Percentiles rank a stretch among this genome's conserved stretches.
Conservation (phyloP, 1,139 yeast genomes). For the Zygoascus hellenicus region DNA sequence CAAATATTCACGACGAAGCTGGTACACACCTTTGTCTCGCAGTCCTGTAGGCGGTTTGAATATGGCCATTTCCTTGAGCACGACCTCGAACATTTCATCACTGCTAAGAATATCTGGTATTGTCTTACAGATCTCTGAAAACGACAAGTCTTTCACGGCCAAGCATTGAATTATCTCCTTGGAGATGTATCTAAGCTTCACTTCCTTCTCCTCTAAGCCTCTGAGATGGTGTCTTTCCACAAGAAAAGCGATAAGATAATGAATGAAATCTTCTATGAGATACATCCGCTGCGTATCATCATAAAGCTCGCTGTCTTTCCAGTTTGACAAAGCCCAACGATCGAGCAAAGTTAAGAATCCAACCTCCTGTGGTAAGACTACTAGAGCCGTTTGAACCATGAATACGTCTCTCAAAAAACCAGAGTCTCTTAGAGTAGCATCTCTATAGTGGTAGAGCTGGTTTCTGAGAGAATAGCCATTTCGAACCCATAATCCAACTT, state of each 20-base stretch:
- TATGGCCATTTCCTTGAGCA: constrained; percentile 53
- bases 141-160: constrained; percentile 67
- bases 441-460: constrained; percentile 75
- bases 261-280: constrained; percentile 76
- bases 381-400: constrained; percentile 61
- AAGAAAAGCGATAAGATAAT: constrained; percentile 61
- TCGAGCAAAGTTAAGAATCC: constrained; percentile 56
- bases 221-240: constrained; percentile 62
- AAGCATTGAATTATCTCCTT: constrained; percentile 74
- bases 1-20: constrained; percentile 54
- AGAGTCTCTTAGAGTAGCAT: constrained; percentile 75
- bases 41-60: constrained; percentile 60
- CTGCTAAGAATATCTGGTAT: constrained; percentile 68
- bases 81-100: constrained; percentile 69
- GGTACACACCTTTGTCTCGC: constrained; percentile 64
- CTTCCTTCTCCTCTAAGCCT: constrained; percentile 46
- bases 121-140: constrained; percentile 59
- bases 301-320: constrained; percentile 35
- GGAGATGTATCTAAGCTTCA: constrained; percentile 48
- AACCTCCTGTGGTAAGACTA: constrained; percentile 51
- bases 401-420: constrained; percentile 76
- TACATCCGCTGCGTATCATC: constrained; percentile 41
- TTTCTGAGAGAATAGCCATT: constrained; percentile 74
- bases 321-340: constrained; percentile 32
- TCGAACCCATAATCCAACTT: constrained; percentile 83